Evolutionary conservation across 2,329 filamentous ascomycete genomes (phyloP), one percentile per base, ranked within the genome.

Genomic region (Allantophomopsis lycopodina): DNA sequence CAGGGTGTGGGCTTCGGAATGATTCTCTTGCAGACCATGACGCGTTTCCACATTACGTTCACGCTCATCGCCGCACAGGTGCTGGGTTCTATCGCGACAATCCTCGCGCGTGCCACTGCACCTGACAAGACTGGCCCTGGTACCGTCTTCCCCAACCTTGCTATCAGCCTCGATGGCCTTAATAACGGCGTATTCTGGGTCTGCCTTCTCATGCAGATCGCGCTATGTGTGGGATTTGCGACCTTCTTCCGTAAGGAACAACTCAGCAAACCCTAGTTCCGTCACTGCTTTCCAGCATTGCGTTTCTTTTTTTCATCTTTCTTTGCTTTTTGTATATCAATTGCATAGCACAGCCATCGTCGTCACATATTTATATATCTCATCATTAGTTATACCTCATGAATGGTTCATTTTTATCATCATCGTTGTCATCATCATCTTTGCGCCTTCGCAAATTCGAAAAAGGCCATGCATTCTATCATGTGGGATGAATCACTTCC

Each of bases 1-100:
- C 76, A 81, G 54, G 73, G 74, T 28, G 68, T 79, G 2, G 76
- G 76, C 2, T 68, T 79, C 42, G 76, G 76, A 42, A 80, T 79
- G 74, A 73, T 79, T 40, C 60, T 80, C 6, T 57, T 80, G 32
- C 72, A 77, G 50, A 79, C 75, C 2, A 56, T 77, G 47, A 79
- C 75, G 1, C 61, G 76, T 14, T 67, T 77, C 55, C 76, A 80
- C 50, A 73, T 79, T 40, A 65, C 69, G 42, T 76, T 75, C 47
- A 71, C 73, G 1, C 59, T 79, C 16, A 63, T 76, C 32, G 63
- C 59, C 2, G 73, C 74, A 4, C 76, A 80, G 56, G 66, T 77
- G 10, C 50, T 80, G 14, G 76, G 76, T 13, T 72, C 69, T 5
- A 56, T 72, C 11, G 72, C 70, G 4, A 79, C 76, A 2, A 79